These are phyloP conservation scores for Adansonia digitata DNA, from an alignment of 345 rosid genomes.

Conservation along the genomic window DNA sequence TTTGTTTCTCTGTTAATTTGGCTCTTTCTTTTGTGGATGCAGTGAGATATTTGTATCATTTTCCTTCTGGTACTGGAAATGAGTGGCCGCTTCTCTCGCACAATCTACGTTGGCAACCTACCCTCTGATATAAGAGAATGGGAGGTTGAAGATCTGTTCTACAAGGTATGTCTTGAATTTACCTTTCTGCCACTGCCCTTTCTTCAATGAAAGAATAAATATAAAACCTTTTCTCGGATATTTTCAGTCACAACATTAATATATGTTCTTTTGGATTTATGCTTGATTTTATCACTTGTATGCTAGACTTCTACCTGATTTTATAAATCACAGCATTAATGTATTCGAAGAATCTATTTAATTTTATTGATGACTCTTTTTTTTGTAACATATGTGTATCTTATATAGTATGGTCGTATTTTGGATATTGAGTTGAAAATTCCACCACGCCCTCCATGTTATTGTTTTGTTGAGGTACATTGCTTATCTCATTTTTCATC, in stretches of 20 bases:
- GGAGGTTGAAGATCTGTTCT: constrained; percentile 90
- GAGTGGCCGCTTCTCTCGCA: constrained; percentile 95
- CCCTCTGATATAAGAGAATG: constrained; percentile 82
- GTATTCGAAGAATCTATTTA: neutral
- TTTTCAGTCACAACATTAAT: neutral
- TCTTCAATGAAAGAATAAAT: neutral
- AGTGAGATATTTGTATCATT: constrained; percentile 23
- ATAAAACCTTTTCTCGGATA: neutral
- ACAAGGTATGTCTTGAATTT: constrained; percentile 57
- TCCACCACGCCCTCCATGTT: constrained; percentile 94
- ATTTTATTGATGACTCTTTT: neutral
- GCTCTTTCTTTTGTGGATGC: constrained; percentile 27
- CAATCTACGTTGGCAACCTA: constrained; percentile 97
- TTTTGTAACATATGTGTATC: neutral
- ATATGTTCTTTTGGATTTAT: neutral
- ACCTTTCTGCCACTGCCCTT: neutral
- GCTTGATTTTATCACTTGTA: neutral
- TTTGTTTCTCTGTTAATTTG: constrained; percentile 21
- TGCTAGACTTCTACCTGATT: neutral
- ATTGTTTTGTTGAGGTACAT: constrained; percentile 91
- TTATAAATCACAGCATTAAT: neutral
- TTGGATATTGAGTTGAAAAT: constrained; percentile 88
- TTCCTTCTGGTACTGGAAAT: constrained; percentile 40
- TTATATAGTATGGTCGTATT: constrained; percentile 74
- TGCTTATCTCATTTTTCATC: neutral